Base-by-base conservation (phyloP, 306 rosid species). In the Cicer arietinum region DNA sequence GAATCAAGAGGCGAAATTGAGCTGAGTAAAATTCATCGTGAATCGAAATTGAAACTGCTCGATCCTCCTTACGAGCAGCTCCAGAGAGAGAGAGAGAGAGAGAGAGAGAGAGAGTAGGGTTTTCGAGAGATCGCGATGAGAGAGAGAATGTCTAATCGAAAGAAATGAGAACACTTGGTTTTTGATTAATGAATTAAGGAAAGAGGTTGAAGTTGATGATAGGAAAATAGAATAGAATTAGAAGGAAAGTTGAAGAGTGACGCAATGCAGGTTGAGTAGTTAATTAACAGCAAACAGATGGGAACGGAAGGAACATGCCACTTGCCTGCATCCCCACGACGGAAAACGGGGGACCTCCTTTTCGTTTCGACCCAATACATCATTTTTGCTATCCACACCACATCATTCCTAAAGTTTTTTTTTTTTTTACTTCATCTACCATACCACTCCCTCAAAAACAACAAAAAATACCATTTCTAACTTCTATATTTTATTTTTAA, bases 41-140 rank as follows among this genome's bases (percentile, higher is more conserved):
- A 63, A 52, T 68, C 73, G 51, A 48, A 70, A 62, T 79, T 69
- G 76, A 62, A 81, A 81, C 84, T 81, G 84, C 77, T 69, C 84
- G 67, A 81, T 75, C 77, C 77, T 48, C 67, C 2, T 10, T 47
- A 30, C 69, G 77, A 82, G 79, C 71, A 77, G 85, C 80, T 82
- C 71, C 80, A 18, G 83, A 68, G 72, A 22, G 78, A 61, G 70
- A 77, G 45, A 56, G 44, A 25, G 54, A 71, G 78, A 37, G 68
- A 67, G 72, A 61, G 70, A 77, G 45, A 56, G 44, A 25, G 54
- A 71, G 78, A 37, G 68, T 67, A 60, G 86, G 68, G 76, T 78
- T 78, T 73, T 81, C 71, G 69, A 39, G 65, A 12, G 83, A 79
- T 64, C 74, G 74, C 51, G 83, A 79, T 56, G 72, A 16, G 18